phyloP scores from a whole-genome alignment of 495 filamentous ascomycete genomes.

The Emericellopsis terricola region DNA sequence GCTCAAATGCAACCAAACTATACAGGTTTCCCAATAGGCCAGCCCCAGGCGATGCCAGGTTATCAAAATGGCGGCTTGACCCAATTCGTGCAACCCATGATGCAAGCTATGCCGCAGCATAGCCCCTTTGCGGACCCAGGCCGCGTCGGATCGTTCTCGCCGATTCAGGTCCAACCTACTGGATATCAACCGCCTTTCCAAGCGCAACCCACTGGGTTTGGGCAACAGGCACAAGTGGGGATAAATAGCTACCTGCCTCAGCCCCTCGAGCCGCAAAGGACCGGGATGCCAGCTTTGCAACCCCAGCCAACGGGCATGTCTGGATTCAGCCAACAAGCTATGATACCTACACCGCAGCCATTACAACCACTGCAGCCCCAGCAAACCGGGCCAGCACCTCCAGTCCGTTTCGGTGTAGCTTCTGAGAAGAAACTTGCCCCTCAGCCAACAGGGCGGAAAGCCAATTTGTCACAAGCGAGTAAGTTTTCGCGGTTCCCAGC shows the following conservation, averaged over 20 bases:
- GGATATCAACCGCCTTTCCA: slow-evolving; percentile 40
- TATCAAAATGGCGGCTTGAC: slow-evolving; percentile 16
- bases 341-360: slow-evolving; percentile 4
- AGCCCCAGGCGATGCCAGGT: slow-evolving; percentile 11
- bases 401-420: slow-evolving; percentile 72
- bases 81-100: slow-evolving; percentile 21
- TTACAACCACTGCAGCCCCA: slow-evolving; percentile 51
- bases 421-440: slow-evolving; percentile 61
- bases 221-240: slow-evolving; percentile 18
- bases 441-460: slow-evolving; percentile 77
- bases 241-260: slow-evolving; percentile 40
- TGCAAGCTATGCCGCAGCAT: slow-evolving; percentile 21
- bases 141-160: slow-evolving; percentile 38
- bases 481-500: slow-evolving; percentile 36
- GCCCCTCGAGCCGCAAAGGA: slow-evolving; percentile 34
- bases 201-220: slow-evolving; percentile 15
- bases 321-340: slow-evolving; percentile 28
- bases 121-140: slow-evolving; percentile 30
- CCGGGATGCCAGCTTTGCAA: slow-evolving; percentile 16
- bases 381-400: slow-evolving; percentile 84
- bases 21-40: slow-evolving; percentile 8
- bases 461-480: slow-evolving; percentile 89
- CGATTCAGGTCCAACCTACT: slow-evolving; percentile 44
- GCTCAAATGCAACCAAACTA: slow-evolving; percentile 12
- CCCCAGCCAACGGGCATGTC: slow-evolving; percentile 11